These are phyloP conservation scores for Polyplosphaeria fusca DNA, from an alignment of 495 filamentous ascomycete species.

Conservation along the genomic window DNA sequence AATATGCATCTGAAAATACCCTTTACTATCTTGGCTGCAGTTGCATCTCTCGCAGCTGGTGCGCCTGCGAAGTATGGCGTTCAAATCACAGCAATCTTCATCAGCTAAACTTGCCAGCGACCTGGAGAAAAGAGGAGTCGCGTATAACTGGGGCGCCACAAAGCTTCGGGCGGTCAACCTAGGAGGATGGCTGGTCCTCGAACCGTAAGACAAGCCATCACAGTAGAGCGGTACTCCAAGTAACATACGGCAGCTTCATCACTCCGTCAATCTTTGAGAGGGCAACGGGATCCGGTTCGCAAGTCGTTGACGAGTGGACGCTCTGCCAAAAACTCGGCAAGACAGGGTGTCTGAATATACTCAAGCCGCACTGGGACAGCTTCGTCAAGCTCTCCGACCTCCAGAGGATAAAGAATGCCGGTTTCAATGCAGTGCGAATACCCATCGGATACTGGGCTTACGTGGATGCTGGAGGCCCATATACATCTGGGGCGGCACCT, in stretches of 20 bases:
- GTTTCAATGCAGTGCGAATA: conserved; percentile 51
- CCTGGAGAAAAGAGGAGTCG: conserved; percentile 10
- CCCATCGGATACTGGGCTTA: conserved; percentile 53
- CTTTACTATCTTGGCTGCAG: neutral
- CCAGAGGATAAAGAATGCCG: conserved; percentile 44
- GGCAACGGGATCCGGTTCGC: conserved; percentile 12
- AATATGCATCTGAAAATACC: neutral
- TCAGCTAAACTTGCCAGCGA: neutral
- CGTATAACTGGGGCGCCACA: conserved; percentile 35
- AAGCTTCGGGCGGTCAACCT: conserved; percentile 45
- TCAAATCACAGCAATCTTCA: neutral
- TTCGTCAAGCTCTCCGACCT: conserved; percentile 42
- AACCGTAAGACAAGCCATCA: conserved; percentile 34
- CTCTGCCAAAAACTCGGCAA: conserved; percentile 59
- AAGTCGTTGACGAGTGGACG: conserved; percentile 45
- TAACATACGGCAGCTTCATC: conserved; percentile 38
- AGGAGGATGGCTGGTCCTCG: conserved; percentile 46
- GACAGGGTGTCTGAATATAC: conserved; percentile 52
- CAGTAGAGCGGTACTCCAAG: neutral
- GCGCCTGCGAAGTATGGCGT: conserved; percentile 4
- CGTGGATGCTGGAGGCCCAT: conserved; percentile 44
- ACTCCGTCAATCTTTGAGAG: conserved; percentile 43
- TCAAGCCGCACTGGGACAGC: conserved; percentile 62
- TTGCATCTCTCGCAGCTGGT: neutral
- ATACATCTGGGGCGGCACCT: conserved; percentile 46